Percentiles rank a stretch among this genome's conserved stretches.
These are phyloP conservation scores for Dendrothele bispora DNA, from an alignment of 768 basidiomycete species.

Conservation along the genomic window DNA sequence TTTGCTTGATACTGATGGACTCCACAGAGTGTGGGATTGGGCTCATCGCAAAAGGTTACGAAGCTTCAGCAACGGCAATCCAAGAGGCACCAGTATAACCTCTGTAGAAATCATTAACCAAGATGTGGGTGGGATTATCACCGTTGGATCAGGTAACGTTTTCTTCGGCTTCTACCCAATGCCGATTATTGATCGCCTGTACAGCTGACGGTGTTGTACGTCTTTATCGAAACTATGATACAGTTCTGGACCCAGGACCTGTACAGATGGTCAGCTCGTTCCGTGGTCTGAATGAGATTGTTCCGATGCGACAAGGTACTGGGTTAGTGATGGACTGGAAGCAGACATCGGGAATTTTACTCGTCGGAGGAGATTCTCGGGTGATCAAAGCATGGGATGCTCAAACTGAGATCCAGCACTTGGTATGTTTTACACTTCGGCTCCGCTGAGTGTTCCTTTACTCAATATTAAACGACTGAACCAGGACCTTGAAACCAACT, in stretches of 20 bases:
- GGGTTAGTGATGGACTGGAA: conserved; percentile 95
- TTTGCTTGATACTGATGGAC: conserved; percentile 2
- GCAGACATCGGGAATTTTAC: conserved; percentile 77
- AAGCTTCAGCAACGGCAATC: conserved; percentile 88
- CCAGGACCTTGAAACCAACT: conserved; percentile 87
- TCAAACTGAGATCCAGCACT: conserved; percentile 74
- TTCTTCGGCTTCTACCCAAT: neutral
- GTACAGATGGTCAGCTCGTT: conserved; percentile 94
- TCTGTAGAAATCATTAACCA: conserved; percentile 93
- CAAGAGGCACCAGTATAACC: conserved; percentile 79
- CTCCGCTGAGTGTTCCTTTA: neutral
- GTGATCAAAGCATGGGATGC: conserved; percentile 95
- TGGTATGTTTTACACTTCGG: conserved; percentile 45
- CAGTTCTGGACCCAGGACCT: conserved; percentile 63
- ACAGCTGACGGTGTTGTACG: conserved; percentile 91
- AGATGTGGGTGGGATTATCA: conserved; percentile 86
- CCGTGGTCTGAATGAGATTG: conserved; percentile 79
- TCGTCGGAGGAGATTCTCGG: conserved; percentile 91
- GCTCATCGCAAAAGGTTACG: conserved; percentile 73
- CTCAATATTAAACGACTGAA: neutral
- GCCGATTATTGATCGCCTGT: neutral
- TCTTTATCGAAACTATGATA: conserved; percentile 90
- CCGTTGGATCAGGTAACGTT: conserved; percentile 77
- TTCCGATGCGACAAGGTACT: conserved; percentile 71
- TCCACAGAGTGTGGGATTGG: conserved; percentile 91